These are phyloP conservation scores for Schizophyllum commune DNA, from an alignment of 1,284 basidiomycete species.

Conservation along the genomic window DNA sequence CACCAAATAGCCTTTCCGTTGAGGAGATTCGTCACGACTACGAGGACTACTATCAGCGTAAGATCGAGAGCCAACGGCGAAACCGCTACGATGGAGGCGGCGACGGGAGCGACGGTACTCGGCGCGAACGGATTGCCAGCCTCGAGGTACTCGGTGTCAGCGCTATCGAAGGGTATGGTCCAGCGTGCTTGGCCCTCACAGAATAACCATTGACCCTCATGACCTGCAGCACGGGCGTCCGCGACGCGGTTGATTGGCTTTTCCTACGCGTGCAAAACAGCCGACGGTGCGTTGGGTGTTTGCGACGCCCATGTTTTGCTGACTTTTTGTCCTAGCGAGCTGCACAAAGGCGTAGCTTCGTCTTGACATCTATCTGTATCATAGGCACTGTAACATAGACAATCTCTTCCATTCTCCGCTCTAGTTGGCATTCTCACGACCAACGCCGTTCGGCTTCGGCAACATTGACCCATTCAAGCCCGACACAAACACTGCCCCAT, in stretches of 20 bases:
- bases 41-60: conserved; percentile 79
- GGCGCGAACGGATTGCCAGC: conserved; percentile 68
- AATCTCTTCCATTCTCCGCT: neutral
- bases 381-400: neutral
- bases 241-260: conserved; percentile 88
- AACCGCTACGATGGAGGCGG: conserved; percentile 1
- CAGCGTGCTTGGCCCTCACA: neutral
- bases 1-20: conserved; percentile 68
- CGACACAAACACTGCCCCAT: too few species aligned
- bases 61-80: conserved; percentile 30
- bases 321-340: neutral
- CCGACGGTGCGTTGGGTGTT: conserved; percentile 33
- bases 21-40: conserved; percentile 87
- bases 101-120: conserved; percentile 40
- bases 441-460: neutral
- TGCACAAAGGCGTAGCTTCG: neutral
- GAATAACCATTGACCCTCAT: conserved; percentile 1
- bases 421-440: neutral
- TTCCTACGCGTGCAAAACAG: conserved; percentile 91
- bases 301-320: neutral
- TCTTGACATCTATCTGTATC: neutral
- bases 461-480: too few species aligned
- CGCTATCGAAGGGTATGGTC: conserved; percentile 77
- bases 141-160: conserved; percentile 88
- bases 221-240: conserved; percentile 69